These are phyloP conservation scores for Lomentospora prolificans DNA, from an alignment of 2,329 filamentous ascomycete species.

Conservation along the genomic window DNA sequence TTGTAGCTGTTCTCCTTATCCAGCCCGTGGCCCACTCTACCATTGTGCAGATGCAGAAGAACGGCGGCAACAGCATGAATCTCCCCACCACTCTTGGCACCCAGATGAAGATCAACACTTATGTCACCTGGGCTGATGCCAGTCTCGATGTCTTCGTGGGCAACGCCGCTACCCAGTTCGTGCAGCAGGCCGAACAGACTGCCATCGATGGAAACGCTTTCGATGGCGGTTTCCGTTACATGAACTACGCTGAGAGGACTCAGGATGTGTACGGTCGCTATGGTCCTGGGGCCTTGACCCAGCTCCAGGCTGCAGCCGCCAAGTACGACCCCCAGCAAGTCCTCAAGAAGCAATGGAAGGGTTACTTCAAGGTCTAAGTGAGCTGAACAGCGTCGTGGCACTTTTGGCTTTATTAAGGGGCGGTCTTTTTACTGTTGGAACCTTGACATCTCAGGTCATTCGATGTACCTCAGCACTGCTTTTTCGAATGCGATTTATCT, in stretches of 20 bases:
- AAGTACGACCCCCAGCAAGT: slow-evolving; percentile 24
- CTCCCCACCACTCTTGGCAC: slow-evolving; percentile 19
- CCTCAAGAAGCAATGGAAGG: slow-evolving; percentile 23
- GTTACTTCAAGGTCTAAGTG: slow-evolving; percentile 19
- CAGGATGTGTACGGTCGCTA: slow-evolving; percentile 30
- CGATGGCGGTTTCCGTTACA: slow-evolving; percentile 20
- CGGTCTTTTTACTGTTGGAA: no score
- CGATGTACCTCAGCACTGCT: no score
- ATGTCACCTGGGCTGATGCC: slow-evolving; percentile 14
- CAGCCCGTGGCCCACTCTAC: slow-evolving; percentile 31
- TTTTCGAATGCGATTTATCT: no score
- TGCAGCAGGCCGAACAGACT: slow-evolving; percentile 13
- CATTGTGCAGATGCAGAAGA: slow-evolving; percentile 22
- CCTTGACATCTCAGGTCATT: no score
- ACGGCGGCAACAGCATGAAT: slow-evolving; percentile 28
- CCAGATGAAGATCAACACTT: slow-evolving; percentile 14
- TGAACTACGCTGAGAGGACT: slow-evolving; percentile 31
- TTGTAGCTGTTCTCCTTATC: slow-evolving; percentile 20
- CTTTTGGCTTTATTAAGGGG: neutral
- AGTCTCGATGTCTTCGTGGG: slow-evolving; percentile 15
- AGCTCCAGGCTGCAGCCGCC: slow-evolving; percentile 17
- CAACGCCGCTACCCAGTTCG: slow-evolving; percentile 11
- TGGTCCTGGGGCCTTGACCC: slow-evolving; percentile 24
- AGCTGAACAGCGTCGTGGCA: neutral
- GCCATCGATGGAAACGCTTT: slow-evolving; percentile 2